phyloP scores from a whole-genome alignment of 31 red algal genomes.

The Asparagopsis taxiformis region DNA sequence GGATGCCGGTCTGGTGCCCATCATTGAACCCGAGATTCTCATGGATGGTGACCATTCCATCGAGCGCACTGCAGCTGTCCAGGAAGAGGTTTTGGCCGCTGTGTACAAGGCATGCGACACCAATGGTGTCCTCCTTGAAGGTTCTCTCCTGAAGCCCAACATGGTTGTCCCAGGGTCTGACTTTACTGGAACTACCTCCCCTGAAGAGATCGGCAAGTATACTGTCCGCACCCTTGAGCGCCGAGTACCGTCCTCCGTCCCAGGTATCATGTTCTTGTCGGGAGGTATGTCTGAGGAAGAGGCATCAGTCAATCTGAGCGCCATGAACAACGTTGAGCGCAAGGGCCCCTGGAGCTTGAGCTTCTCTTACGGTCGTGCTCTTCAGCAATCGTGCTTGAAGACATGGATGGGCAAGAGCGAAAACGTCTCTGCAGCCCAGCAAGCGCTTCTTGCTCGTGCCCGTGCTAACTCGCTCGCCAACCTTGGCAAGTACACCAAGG shows the following conservation, averaged over 20 bases:
- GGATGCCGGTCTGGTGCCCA: constrained; percentile 95
- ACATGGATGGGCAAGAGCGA: constrained; percentile 93
- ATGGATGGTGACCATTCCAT: constrained; percentile 97
- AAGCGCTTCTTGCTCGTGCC: constrained; percentile 88
- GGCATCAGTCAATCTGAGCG: constrained; percentile 93
- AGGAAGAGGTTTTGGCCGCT: constrained; percentile 90
- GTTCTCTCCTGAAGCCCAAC: constrained; percentile 95
- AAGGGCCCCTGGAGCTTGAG: constrained; percentile 95
- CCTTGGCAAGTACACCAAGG: constrained; percentile 89
- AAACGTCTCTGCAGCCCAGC: constrained; percentile 87
- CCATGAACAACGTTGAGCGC: constrained; percentile 88
- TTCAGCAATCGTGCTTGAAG: constrained; percentile 99
- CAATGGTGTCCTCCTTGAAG: constrained; percentile 93
- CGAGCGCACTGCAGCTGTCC: constrained; percentile 81
- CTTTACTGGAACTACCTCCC: constrained; percentile 60
- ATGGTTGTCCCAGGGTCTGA: constrained; percentile 98
- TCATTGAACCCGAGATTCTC: constrained; percentile 98
- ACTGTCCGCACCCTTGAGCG: constrained; percentile 96
- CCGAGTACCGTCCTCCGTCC: constrained; percentile 86
- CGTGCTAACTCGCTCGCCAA: constrained; percentile 94
- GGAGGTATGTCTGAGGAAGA: constrained; percentile 99
- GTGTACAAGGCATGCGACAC: constrained; percentile 92
- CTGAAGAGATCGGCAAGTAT: constrained; percentile 77
- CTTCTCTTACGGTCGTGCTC: constrained; percentile 97
- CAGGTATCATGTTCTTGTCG: constrained; percentile 96